A percentile compares a stretch with the other conserved stretches of the same genome.
Conservation (phyloP, 306 rosid genomes). For the Neltuma alba region DNA sequence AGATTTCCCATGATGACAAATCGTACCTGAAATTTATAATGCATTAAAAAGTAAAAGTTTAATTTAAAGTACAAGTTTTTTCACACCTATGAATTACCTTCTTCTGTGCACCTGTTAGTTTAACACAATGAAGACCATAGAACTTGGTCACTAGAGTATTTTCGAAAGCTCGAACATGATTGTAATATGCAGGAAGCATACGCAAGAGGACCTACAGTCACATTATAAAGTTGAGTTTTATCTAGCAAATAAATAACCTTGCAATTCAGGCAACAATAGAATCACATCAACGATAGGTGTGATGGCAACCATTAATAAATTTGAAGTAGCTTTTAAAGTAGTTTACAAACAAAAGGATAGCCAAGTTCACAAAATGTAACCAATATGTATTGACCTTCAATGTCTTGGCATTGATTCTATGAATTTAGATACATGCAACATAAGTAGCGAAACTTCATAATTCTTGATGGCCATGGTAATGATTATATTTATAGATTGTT, state of each 20-base stretch:
- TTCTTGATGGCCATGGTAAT: conserved; percentile 22
- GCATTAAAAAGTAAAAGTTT: conserved; percentile 14
- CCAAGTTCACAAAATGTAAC: not conserved
- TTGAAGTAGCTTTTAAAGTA: conserved; percentile 6
- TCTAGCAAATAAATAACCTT: conserved; percentile 22
- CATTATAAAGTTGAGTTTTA: conserved; percentile 43
- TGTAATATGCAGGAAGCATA: conserved; percentile 98
- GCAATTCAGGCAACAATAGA: not conserved
- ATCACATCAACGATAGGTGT: not conserved
- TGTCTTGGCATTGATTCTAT: not conserved
- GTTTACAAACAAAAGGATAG: not conserved
- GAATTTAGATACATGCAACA: not conserved
- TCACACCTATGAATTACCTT: conserved; percentile 61
- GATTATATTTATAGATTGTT: not conserved
- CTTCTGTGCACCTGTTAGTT: conserved; percentile 83
- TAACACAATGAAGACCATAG: conserved; percentile 96
- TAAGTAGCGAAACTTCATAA: conserved; percentile 1
- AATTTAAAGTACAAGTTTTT: conserved; percentile 2
- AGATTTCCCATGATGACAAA: conserved; percentile 98
- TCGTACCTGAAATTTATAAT: conserved; percentile 73
- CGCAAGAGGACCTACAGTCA: conserved; percentile 76
- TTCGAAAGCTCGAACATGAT: conserved; percentile 86
- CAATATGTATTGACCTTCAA: not conserved
- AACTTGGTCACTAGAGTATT: conserved; percentile 91
- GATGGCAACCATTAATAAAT: not conserved